Evolutionary conservation across 805 yeast genomes (phyloP).

Genomic region (Nakazawaea pomicola): DNA sequence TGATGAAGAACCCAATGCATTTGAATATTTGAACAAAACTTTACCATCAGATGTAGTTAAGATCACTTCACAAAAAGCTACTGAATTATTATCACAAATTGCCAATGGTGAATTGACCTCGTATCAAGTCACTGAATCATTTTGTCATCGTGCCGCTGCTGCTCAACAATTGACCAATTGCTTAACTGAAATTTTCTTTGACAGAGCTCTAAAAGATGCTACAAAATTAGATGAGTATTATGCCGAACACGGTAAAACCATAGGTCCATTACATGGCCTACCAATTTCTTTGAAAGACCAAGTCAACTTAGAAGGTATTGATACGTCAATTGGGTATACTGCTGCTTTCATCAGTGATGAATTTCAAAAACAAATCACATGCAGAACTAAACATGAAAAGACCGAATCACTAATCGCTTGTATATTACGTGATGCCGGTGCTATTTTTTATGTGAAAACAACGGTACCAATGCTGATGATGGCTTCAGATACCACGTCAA

Average conservation of each 20-base stretch:
- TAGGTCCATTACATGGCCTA: slow-evolving; percentile 23
- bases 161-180: slow-evolving; percentile 24
- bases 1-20: slow-evolving; percentile 22
- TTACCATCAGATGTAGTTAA: slow-evolving; percentile 19
- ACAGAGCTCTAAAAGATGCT: slow-evolving; percentile 20
- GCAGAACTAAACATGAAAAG: slow-evolving; percentile 10
- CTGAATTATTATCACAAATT: slow-evolving; percentile 10
- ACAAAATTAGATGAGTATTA: slow-evolving; percentile 16
- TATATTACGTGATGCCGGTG: slow-evolving; percentile 16
- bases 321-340: slow-evolving; percentile 18
- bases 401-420: slow-evolving; percentile 18
- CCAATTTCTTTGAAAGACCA: slow-evolving; percentile 52
- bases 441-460: slow-evolving; percentile 50
- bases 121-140: slow-evolving; percentile 19
- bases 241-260: slow-evolving; percentile 12
- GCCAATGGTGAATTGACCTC: slow-evolving; percentile 16
- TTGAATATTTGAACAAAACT: slow-evolving; percentile 16
- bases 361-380: slow-evolving; percentile 17
- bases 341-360: slow-evolving; percentile 27
- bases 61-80: slow-evolving; percentile 20
- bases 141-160: slow-evolving; percentile 25
- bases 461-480: slow-evolving; percentile 54
- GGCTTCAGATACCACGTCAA: slow-evolving; percentile 52
- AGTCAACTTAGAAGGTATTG: slow-evolving; percentile 31
- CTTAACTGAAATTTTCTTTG: slow-evolving; percentile 21